Evolutionary conservation across 345 rosid genomes (phyloP).

Genomic region (Euphorbia pulcherrima): DNA sequence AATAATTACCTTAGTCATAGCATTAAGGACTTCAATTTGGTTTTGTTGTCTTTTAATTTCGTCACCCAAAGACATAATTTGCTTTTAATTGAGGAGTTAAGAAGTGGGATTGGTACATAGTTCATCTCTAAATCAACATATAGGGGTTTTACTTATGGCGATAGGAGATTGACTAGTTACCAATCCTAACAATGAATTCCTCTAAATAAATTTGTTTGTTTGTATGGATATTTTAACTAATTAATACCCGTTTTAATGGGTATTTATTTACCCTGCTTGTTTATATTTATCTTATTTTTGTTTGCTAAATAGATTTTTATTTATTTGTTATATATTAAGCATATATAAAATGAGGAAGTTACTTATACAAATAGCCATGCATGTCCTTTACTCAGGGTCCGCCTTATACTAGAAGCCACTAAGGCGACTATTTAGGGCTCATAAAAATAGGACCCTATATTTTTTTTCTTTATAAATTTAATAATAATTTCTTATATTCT

Average conservation of each 20-base stretch:
- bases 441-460: too few species aligned
- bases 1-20: background rate
- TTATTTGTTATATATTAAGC: too few species aligned
- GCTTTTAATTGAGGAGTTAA: background rate
- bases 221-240: background rate
- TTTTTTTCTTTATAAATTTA: too few species aligned
- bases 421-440: too few species aligned
- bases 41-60: background rate
- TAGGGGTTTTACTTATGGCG: background rate
- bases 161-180: background rate
- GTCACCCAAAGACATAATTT: background rate
- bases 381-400: too few species aligned
- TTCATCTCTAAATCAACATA: background rate
- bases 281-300: too few species aligned
- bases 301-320: too few species aligned
- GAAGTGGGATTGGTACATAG: background rate
- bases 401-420: too few species aligned
- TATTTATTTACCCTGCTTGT: background rate
- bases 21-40: background rate
- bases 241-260: background rate
- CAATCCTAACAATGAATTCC: background rate
- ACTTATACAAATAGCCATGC: too few species aligned
- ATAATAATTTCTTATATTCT: too few species aligned
- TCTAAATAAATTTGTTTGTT: background rate
- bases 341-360: too few species aligned